Conservation (phyloP, 805 yeast species). For the Citeromyces matritensis region DNA sequence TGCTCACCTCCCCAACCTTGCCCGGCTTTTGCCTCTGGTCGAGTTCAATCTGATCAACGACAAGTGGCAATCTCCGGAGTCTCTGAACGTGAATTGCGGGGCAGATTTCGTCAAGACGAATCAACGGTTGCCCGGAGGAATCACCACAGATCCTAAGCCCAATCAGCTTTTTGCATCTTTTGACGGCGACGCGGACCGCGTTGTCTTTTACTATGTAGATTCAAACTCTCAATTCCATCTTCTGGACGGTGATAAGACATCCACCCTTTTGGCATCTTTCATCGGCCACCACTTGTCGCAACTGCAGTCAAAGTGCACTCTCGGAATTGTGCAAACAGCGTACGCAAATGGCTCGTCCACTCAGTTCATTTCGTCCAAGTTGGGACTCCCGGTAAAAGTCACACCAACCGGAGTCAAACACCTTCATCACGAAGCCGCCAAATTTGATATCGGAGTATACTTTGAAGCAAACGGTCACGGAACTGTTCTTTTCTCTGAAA, state of each 20-base stretch:
- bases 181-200: constrained; percentile 96
- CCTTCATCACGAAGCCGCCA: constrained; percentile 79
- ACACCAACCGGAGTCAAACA: constrained; percentile 97
- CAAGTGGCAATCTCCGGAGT: constrained; percentile 32
- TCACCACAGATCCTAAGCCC: constrained; percentile 20
- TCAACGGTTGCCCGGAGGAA: constrained; percentile 59
- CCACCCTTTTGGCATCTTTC: constrained; percentile 68
- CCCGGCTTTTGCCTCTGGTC: constrained; percentile 19
- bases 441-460: constrained; percentile 83
- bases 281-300: constrained; percentile 31
- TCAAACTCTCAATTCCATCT: constrained; percentile 25
- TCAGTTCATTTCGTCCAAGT: constrained; percentile 38
- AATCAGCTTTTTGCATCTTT: constrained; percentile 59
- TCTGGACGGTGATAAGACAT: constrained; percentile 88
- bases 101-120: constrained; percentile 92
- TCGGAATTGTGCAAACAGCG: constrained; percentile 93
- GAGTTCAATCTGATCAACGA: constrained; percentile 33
- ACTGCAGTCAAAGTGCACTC: constrained; percentile 22
- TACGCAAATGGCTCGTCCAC: constrained; percentile 95
- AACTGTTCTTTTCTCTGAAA: constrained; percentile 68
- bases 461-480: constrained; percentile 99
- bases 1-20: constrained; percentile 40
- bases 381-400: constrained; percentile 68
- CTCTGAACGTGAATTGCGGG: constrained; percentile 72
- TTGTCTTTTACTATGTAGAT: constrained; percentile 59